A percentile compares a stretch with the other conserved stretches of the same genome.
phyloP scores from a whole-genome alignment of 2,329 filamentous ascomycete species.

The Mycocentrospora acerina region DNA sequence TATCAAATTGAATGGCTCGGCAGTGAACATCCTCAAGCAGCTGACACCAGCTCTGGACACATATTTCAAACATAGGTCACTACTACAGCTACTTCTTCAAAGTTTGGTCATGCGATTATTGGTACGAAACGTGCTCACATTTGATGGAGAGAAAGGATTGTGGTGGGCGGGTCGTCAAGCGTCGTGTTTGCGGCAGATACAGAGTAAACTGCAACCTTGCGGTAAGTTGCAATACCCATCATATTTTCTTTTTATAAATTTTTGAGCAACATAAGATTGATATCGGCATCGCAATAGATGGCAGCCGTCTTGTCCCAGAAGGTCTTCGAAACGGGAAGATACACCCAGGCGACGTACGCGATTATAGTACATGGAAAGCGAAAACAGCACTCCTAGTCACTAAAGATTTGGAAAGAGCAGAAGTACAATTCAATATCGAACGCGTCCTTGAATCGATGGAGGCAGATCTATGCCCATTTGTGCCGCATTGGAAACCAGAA shows the following conservation, averaged over 20 bases:
- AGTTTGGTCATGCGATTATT: neutral
- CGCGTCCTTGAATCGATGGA: neutral
- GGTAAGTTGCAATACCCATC: too few relatives aligned
- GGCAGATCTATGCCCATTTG: neutral
- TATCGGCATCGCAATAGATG: too few relatives aligned
- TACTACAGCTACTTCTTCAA: neutral
- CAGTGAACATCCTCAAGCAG: neutral
- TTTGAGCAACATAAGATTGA: too few relatives aligned
- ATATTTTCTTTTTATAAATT: too few relatives aligned
- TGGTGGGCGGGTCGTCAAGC: neutral
- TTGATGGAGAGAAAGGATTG: neutral
- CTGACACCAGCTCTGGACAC: neutral
- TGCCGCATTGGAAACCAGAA: neutral
- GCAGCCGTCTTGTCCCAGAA: too few relatives aligned
- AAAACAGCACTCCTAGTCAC: slow-evolving; percentile 1
- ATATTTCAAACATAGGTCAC: neutral
- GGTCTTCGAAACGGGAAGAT: neutral
- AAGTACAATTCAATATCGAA: neutral
- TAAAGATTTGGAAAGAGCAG: neutral
- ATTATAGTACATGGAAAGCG: slow-evolving; percentile 3
- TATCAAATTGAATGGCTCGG: neutral
- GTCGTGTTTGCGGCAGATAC: too few relatives aligned
- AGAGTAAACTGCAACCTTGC: too few relatives aligned
- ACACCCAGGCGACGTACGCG: neutral
- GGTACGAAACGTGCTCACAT: neutral